Evolutionary conservation across 208 protist species (phyloP).

Genomic region (Herpetomonas tarakana): DNA sequence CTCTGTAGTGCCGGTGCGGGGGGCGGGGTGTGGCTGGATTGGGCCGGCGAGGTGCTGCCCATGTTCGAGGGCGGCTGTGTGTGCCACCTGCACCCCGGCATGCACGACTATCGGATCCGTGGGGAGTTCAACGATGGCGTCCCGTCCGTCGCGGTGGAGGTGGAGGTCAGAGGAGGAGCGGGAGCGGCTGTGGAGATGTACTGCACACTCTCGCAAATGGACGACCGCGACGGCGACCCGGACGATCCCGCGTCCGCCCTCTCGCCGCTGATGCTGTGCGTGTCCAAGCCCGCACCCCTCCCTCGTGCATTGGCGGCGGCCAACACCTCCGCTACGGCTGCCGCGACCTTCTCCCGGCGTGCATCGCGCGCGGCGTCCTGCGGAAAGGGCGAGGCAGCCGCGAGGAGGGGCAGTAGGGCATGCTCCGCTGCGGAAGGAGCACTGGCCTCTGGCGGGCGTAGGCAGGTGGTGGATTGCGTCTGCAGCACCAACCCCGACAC

Average conservation of each 20-base stretch:
- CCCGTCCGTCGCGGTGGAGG: constrained; percentile 36
- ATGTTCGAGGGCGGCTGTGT: constrained; percentile 69
- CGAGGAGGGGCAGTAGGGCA: constrained; percentile 22
- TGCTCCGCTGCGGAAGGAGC: too few relatives aligned
- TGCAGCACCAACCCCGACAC: constrained; percentile 34
- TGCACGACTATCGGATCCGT: constrained; percentile 42
- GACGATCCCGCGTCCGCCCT: constrained; percentile 24
- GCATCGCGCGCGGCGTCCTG: constrained; percentile 57
- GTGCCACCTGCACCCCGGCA: constrained; percentile 41
- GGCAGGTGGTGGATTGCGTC: constrained; percentile 1
- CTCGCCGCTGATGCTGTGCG: constrained; percentile 32
- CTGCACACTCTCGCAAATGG: constrained; percentile 65
- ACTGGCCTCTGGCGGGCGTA: constrained; percentile 4
- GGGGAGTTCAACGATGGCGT: constrained; percentile 26
- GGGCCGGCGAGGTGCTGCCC: constrained; percentile 41
- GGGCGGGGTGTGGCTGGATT: constrained; percentile 47
- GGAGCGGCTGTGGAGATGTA: constrained; percentile 43
- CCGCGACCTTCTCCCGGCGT: constrained; percentile 59
- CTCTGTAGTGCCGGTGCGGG: constrained; percentile 21
- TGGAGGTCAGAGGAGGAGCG: too few relatives aligned
- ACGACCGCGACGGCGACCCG: constrained; percentile 53
- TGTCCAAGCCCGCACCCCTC: constrained; percentile 57
- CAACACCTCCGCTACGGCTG: constrained; percentile 75
- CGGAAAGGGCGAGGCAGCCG: too few relatives aligned
- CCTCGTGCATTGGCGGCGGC: constrained; percentile 57